A percentile compares a stretch with the other conserved stretches of the same genome.
phyloP scores from a whole-genome alignment of 1,284 basidiomycete species.

The Melampsora larici-populina region DNA sequence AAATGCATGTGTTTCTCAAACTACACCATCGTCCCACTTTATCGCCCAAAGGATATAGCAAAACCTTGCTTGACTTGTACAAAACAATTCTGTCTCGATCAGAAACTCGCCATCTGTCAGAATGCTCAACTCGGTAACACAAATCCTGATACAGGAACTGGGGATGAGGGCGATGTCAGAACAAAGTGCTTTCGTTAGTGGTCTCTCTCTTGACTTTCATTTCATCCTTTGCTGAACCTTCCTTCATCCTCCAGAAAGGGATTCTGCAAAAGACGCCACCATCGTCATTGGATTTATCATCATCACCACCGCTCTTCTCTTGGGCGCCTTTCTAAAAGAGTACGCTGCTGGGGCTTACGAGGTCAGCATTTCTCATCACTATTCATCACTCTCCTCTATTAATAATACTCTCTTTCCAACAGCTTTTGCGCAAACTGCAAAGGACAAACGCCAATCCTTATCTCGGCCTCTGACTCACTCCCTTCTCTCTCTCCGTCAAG shows the following conservation, averaged over 20 bases:
- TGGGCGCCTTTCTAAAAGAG: slow-evolving; percentile 40
- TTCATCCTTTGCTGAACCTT: not conserved
- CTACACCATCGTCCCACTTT: slow-evolving; percentile 52
- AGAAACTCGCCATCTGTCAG: slow-evolving; percentile 50
- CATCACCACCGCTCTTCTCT: slow-evolving; percentile 36
- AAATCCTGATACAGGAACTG: slow-evolving; percentile 52
- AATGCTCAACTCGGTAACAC: slow-evolving; percentile 50
- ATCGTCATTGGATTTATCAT: slow-evolving; percentile 51
- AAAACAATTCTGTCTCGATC: slow-evolving; percentile 53
- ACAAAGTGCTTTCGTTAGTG: slow-evolving; percentile 51
- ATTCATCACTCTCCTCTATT: not conserved
- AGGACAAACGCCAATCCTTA: no score
- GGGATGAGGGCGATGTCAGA: slow-evolving; percentile 53
- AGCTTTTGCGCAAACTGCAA: no score
- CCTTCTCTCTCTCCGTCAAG: no score
- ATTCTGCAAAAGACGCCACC: slow-evolving; percentile 50
- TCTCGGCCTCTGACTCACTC: no score
- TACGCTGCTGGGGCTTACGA: not conserved
- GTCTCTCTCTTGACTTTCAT: not conserved
- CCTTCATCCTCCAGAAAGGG: slow-evolving; percentile 46
- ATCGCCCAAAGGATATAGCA: slow-evolving; percentile 46
- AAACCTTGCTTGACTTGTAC: slow-evolving; percentile 53
- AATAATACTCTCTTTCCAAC: no score
- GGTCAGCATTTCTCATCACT: not conserved
- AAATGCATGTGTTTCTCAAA: slow-evolving; percentile 55